These are phyloP conservation scores for Sabuloglossum arenarium DNA, from an alignment of 495 filamentous ascomycete genomes.

Conservation along the genomic window DNA sequence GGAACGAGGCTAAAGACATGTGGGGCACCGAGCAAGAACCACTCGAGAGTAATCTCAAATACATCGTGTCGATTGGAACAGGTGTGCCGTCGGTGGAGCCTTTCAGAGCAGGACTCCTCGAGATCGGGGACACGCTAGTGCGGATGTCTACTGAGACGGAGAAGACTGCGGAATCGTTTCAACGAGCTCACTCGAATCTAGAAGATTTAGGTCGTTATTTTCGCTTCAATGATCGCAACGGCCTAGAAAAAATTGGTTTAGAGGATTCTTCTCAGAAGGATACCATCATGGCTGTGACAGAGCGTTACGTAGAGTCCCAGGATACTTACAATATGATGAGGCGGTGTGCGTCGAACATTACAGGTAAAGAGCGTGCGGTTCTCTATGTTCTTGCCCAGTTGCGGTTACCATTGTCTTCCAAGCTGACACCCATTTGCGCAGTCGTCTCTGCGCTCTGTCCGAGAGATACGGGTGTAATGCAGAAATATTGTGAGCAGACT, in stretches of 20 bases:
- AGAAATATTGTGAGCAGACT: too few species aligned
- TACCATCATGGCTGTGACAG: not conserved
- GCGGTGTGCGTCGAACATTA: not conserved
- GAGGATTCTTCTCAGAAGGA: not conserved
- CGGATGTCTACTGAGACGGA: not conserved
- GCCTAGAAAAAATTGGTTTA: not conserved
- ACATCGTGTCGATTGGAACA: slow-evolving; percentile 1
- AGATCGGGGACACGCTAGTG: not conserved
- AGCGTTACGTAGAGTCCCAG: not conserved
- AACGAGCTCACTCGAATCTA: not conserved
- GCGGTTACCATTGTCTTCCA: too few species aligned
- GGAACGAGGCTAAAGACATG: slow-evolving; percentile 1
- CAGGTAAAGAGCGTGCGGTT: too few species aligned
- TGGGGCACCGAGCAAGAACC: not conserved
- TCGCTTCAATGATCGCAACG: not conserved
- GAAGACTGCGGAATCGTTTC: not conserved
- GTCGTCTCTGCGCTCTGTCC: too few species aligned
- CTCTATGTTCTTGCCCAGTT: too few species aligned
- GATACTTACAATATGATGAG: not conserved
- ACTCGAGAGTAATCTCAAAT: not conserved
- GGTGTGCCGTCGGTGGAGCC: not conserved
- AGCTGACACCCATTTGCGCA: too few species aligned
- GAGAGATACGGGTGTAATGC: too few species aligned
- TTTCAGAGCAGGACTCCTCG: not conserved
- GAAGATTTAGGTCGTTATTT: not conserved